Conservation (phyloP, 805 yeast species). For the Metschnikowia anglica region DNA sequence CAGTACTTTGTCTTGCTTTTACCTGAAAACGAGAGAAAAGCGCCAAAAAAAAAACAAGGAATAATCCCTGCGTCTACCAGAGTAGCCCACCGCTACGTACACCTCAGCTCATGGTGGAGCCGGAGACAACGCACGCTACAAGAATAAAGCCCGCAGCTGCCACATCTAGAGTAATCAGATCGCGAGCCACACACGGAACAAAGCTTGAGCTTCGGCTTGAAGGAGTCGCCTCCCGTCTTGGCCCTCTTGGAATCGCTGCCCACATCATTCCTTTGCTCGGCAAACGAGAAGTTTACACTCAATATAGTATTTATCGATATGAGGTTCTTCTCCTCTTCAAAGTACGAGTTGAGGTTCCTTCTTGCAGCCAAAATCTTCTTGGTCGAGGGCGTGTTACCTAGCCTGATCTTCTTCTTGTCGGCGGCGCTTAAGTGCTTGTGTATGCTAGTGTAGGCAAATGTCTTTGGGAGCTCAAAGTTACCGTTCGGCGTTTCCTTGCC, state of each 20-base stretch:
- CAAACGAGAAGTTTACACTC: conserved; percentile 40
- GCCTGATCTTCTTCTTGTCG: conserved; percentile 29
- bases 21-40: neutral
- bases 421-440: conserved; percentile 23
- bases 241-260: conserved; percentile 17
- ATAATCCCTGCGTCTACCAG: no score
- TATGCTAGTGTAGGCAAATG: conserved; percentile 36
- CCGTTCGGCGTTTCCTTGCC: conserved; percentile 31
- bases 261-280: conserved; percentile 33
- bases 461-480: conserved; percentile 44
- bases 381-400: conserved; percentile 46
- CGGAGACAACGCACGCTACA: conserved; percentile 43
- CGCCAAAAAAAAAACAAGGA: neutral
- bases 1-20: neutral
- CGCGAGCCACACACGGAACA: conserved; percentile 43
- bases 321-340: conserved; percentile 46
- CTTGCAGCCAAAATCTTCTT: conserved; percentile 43
- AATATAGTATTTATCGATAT: conserved; percentile 44
- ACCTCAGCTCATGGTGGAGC: conserved; percentile 43
- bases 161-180: conserved; percentile 40
- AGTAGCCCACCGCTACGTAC: conserved; percentile 24
- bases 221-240: conserved; percentile 13
- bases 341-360: conserved; percentile 43
- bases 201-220: conserved; percentile 35
- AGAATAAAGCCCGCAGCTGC: conserved; percentile 38